These are phyloP conservation scores for Passiflora organensis DNA, from an alignment of 345 rosid genomes.

Conservation along the genomic window DNA sequence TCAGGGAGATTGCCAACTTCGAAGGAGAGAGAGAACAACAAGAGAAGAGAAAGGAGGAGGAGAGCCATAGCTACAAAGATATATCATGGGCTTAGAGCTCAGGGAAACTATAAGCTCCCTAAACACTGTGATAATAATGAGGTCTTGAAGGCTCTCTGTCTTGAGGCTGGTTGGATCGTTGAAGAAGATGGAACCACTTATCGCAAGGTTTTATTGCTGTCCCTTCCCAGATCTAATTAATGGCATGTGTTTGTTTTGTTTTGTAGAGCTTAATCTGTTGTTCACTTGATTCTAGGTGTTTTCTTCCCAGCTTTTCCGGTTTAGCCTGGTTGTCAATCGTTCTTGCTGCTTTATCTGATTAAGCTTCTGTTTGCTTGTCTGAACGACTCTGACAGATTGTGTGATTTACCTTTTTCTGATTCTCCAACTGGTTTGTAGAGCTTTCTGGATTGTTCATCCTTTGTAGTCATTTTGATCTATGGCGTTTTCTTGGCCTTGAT, in stretches of 20 bases:
- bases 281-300: not conserved
- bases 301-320: no score
- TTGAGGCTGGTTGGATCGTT: conserved; percentile 94
- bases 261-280: not conserved
- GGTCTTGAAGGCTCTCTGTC: conserved; percentile 82
- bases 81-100: conserved; percentile 78
- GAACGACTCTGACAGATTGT: no score
- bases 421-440: no score
- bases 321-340: no score
- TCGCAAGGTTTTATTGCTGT: conserved; percentile 61
- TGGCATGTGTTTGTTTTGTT: not conserved
- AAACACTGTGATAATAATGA: conserved; percentile 95
- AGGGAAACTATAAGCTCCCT: conserved; percentile 79
- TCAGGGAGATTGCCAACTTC: conserved; percentile 92
- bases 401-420: no score
- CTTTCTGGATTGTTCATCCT: no score
- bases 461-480: no score
- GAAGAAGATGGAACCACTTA: conserved; percentile 95
- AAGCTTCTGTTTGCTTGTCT: no score
- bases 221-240: not conserved
- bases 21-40: conserved; percentile 93
- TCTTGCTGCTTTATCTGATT: no score
- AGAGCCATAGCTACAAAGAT: conserved; percentile 91
- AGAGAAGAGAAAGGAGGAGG: conserved; percentile 87
- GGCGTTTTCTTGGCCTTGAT: no score